A percentile compares a stretch with the other conserved stretches of the same genome.
These are phyloP conservation scores for Sphenostylis stenocarpa DNA, from an alignment of 306 rosid species.

Conservation along the genomic window DNA sequence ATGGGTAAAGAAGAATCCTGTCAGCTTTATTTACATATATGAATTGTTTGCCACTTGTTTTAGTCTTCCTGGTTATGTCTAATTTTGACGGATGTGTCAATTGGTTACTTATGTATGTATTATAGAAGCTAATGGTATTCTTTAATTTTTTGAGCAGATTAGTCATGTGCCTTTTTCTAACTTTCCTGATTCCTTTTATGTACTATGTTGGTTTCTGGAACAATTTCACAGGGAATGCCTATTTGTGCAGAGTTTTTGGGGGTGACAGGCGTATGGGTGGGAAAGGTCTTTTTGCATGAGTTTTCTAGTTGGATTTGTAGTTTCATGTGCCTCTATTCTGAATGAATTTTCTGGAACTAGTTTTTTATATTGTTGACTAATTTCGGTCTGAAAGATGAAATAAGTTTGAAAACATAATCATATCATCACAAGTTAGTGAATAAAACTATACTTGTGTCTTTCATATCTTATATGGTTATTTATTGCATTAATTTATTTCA, in stretches of 20 bases:
- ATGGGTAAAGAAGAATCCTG: background rate
- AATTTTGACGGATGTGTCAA: background rate
- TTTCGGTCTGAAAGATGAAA: background rate
- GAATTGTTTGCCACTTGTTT: background rate
- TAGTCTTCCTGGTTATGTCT: background rate
- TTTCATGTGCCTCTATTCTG: background rate
- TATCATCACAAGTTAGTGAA: background rate
- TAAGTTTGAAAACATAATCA: background rate
- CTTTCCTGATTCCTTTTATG: no score
- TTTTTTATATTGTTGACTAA: background rate
- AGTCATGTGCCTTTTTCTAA: no score
- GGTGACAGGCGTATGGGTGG: background rate
- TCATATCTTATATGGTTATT: background rate
- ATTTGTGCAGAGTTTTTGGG: background rate
- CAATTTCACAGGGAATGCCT: background rate
- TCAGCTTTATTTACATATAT: background rate
- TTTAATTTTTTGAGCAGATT: background rate
- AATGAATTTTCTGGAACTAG: background rate
- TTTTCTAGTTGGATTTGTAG: background rate
- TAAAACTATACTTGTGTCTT: background rate
- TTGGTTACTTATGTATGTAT: background rate
- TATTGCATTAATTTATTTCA: background rate
- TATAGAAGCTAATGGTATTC: background rate
- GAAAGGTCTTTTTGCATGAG: background rate
- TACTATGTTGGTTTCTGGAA: background rate